These are phyloP conservation scores for Gossypium stocksii DNA, from an alignment of 345 rosid species.

Conservation along the genomic window DNA sequence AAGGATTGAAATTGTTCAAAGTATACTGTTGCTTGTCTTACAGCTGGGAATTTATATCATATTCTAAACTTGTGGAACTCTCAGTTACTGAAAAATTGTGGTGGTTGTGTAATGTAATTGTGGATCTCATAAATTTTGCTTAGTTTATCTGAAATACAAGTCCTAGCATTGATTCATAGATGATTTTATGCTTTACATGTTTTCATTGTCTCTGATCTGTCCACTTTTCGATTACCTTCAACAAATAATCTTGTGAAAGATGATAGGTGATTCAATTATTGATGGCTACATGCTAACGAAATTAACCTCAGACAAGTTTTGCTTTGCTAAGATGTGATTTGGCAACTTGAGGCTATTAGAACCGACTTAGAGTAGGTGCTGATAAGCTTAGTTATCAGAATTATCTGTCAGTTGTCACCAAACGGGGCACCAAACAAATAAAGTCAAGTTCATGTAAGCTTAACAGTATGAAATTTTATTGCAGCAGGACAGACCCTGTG, in stretches of 20 bases:
- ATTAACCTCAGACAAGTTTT: not conserved
- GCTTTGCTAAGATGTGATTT: not conserved
- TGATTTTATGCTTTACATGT: not conserved
- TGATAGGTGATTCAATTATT: not conserved
- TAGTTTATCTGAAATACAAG: not conserved
- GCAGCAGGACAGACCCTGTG: not conserved
- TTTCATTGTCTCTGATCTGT: not conserved
- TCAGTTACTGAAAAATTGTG: not conserved
- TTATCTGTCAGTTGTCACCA: not conserved
- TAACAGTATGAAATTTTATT: not conserved
- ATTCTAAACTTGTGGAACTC: not conserved
- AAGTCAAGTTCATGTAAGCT: not conserved
- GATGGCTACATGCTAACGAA: not conserved
- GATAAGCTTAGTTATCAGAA: not conserved
- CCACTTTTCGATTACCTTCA: not conserved
- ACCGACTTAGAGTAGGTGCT: not conserved
- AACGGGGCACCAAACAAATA: not conserved
- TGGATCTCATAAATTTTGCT: not conserved
- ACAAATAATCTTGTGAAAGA: not conserved
- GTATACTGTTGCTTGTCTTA: not conserved
- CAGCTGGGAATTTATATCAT: not conserved
- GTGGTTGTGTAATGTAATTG: not conserved
- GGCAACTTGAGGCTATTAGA: not conserved
- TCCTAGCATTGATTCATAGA: conserved; percentile 1
- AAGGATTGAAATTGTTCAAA: not conserved